Base-by-base conservation (phyloP, 2,329 filamentous ascomycete genomes). In the Capronia coronata region DNA sequence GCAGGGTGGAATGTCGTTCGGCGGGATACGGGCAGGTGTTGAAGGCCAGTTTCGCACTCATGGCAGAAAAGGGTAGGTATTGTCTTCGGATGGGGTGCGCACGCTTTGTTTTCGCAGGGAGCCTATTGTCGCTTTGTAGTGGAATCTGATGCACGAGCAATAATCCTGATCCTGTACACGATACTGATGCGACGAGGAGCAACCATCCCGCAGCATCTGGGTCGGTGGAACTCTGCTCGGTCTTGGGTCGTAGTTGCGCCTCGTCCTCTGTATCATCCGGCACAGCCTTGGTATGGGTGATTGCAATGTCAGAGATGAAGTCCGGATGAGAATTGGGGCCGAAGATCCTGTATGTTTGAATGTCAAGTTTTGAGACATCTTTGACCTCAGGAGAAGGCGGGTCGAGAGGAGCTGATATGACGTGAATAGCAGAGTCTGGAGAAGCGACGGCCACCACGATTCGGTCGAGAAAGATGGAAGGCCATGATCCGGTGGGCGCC, bases 381-480 rank as follows among this genome's bases (percentile, higher is more conserved):
- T 67, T 67, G 22, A 65, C 62, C 2, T 63, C 59, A 16, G 68
- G 65, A 32, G 75, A 69, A 19, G 78, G 77, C 41, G 78, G 77
- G 10, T 63, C 62, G 19, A 82, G 65, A 3, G 79, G 78, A 14
- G 81, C 59, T 3, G 73, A 73, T 18, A 83, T 67, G 41, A 83
- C 58, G 23, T 74, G 71, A 9, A 79, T 68, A n/a, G 71, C 76
- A 11, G 71, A 74, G 61, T 83, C 79, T 13, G 75, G 71, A 55
- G 78, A 82, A 13, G 75, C 71, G 3, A 75, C 73, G 0, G 74
- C 70, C 30, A 82, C 67, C 19, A 80, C 67, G 13, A 83, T 72
- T 46, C 69, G 72, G 30, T 69, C 67, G 35, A 68, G 70, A 48
- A 79, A 67, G 27, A 77, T 66, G 22, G 67, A 64, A 8, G 75